Conservation (phyloP, 148 eudicot species). For the Salicornia ramosissima region DNA sequence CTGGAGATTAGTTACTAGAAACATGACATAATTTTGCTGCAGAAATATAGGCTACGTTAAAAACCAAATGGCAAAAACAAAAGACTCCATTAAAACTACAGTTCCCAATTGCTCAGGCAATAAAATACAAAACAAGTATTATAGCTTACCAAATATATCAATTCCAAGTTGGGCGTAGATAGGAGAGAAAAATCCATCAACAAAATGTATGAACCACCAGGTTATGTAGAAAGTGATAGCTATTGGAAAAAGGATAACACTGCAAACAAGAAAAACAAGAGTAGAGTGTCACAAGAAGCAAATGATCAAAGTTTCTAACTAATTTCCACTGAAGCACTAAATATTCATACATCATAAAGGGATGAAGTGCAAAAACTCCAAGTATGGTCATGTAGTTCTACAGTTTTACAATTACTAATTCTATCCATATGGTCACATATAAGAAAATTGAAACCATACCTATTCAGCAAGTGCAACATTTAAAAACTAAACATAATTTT, state of each 20-base stretch:
- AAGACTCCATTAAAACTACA: too few relatives aligned
- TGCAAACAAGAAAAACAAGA: constrained; percentile 35
- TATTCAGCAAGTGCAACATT: not conserved
- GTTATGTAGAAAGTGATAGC: constrained; percentile 82
- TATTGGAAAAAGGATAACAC: constrained; percentile 85
- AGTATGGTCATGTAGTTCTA: not conserved
- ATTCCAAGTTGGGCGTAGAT: constrained; percentile 86
- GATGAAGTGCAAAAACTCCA: not conserved
- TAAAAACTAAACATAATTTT: not conserved
- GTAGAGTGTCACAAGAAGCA: not conserved
- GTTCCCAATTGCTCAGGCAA: too few relatives aligned
- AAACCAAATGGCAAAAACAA: too few relatives aligned
- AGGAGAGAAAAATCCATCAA: constrained; percentile 87
- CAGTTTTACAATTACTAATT: not conserved
- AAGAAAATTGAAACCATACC: not conserved
- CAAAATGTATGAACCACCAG: constrained; percentile 90
- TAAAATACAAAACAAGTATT: constrained; percentile 4
- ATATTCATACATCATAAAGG: not conserved
- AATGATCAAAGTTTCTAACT: not conserved
- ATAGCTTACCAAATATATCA: constrained; percentile 61
- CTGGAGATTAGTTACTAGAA: not conserved
- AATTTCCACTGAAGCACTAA: not conserved
- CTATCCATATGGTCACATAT: not conserved
- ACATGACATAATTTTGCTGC: not conserved
- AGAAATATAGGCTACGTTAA: too few relatives aligned